Conservation (phyloP, 805 yeast genomes). For the Candida orba region DNA sequence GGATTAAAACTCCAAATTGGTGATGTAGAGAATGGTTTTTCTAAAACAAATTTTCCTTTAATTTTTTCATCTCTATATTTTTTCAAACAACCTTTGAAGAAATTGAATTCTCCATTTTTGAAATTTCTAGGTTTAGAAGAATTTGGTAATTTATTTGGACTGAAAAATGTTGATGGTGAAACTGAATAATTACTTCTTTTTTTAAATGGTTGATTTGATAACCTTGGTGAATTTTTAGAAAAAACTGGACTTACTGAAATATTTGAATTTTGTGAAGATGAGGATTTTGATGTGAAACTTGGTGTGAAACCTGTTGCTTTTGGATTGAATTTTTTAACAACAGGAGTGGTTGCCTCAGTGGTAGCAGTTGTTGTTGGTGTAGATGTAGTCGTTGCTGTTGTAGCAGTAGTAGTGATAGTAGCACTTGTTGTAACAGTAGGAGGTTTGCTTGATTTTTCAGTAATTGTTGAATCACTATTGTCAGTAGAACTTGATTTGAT, state of each 20-base stretch:
- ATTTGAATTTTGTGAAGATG: constrained; percentile 8
- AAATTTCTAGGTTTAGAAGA: constrained; percentile 19
- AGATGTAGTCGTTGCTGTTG: not conserved
- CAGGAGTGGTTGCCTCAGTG: constrained; percentile 3
- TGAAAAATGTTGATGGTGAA: constrained; percentile 13
- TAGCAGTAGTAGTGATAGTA: constrained; percentile 6
- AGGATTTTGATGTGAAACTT: constrained; percentile 15
- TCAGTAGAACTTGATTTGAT: not conserved
- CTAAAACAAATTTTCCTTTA: constrained; percentile 36
- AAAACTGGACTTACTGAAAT: too few species aligned
- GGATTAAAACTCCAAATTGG: constrained; percentile 61
- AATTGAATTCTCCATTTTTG: constrained; percentile 19
- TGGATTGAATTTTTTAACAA: constrained; percentile 48
- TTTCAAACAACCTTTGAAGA: constrained; percentile 22
- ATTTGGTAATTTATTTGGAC: constrained; percentile 21
- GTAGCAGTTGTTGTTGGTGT: constrained; percentile 1
- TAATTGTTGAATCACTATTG: not conserved
- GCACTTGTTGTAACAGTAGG: not conserved
- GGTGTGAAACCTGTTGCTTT: constrained; percentile 64
- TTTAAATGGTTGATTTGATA: constrained; percentile 5
- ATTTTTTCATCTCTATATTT: constrained; percentile 16
- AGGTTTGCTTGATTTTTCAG: not conserved
- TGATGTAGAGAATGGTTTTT: constrained; percentile 61
- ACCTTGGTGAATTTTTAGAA: constrained; percentile 19
- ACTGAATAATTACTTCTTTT: constrained; percentile 3